These are phyloP conservation scores for Tremellales sp. DNA, from an alignment of 1,284 basidiomycete genomes.

Conservation along the genomic window DNA sequence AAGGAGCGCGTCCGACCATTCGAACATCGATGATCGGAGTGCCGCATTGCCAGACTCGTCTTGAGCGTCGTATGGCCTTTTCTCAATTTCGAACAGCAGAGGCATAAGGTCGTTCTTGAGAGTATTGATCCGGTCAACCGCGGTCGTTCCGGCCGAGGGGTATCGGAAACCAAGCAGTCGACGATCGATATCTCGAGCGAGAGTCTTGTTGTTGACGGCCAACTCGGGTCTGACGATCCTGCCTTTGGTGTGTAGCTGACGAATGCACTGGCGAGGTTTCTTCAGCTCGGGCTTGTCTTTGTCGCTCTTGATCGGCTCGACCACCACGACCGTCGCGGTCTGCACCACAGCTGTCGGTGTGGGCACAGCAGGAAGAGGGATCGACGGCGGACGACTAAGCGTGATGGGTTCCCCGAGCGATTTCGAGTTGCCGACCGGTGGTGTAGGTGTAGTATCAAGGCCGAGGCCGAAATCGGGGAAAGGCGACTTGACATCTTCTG, in stretches of 20 bases:
- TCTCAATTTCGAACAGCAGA: constrained; percentile 42
- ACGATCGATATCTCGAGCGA: constrained; percentile 31
- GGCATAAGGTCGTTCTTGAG: constrained; percentile 42
- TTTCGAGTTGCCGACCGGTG: neutral
- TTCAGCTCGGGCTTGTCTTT: constrained; percentile 1
- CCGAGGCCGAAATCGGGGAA: neutral
- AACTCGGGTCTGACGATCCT: constrained; percentile 24
- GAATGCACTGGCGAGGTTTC: constrained; percentile 8
- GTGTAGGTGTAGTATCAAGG: constrained; percentile 2
- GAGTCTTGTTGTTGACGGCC: constrained; percentile 14
- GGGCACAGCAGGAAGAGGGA: constrained; percentile 24
- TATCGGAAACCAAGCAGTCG: constrained; percentile 31
- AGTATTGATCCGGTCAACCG: constrained; percentile 38
- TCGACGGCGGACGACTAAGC: constrained; percentile 15
- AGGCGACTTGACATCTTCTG: constrained; percentile 19
- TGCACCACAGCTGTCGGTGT: constrained; percentile 5
- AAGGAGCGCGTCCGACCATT: constrained; percentile 45
- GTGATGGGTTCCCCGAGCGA: constrained; percentile 4
- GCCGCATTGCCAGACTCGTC: constrained; percentile 30
- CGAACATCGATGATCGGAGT: constrained; percentile 40
- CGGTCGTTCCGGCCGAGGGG: constrained; percentile 24
- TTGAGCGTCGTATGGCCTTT: constrained; percentile 26
- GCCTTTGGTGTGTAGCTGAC: constrained; percentile 11
- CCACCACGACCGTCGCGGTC: constrained; percentile 9
- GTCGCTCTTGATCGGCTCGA: constrained; percentile 3